Evolutionary conservation across 2,329 filamentous ascomycete species (phyloP), one percentile per base, ranked within the genome.

Genomic region (Beauveria bassiana): DNA sequence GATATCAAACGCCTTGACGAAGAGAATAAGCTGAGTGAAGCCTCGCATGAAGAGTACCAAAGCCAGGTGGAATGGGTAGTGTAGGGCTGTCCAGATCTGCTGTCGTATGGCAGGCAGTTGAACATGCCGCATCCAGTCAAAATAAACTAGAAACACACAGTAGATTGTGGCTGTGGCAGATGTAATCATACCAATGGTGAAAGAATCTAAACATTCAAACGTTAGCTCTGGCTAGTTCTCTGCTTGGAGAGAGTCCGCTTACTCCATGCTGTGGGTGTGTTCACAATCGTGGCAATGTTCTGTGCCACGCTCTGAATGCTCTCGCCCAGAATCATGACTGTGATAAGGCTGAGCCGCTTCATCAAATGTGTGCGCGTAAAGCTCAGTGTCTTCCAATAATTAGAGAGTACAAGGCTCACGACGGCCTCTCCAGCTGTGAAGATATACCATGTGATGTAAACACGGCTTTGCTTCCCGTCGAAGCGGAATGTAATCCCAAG

Each of bases 251-350:
- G 8, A 5, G 8, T 3, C 8, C 3, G 65, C 68, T 62, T 72
- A 77, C 71, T 75, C 78, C 71, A 79, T 3, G 70, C 66, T 55
- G 74, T 72, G 1, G 75, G 73, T 31, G 71, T 72, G 62, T 79
- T 72, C 1, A 79, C 77, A 9, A 81, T 73, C 1, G 77, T 80
- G 46, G 80, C 81, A 20, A 87, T 81, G 42, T 76, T 76, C 61
- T 75, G 72, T 1, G 74, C 72, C 8, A 87, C 74, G n/a, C 82
- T 80, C 45, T 87, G 85, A 18, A 86, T 81, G 56, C 85, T 85
- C 67, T 88, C 86, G 16, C 86, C 86, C 62, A 88, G 80, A 61
- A 89, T 84, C 63, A 88, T 86, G 53, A 88, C 76, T 0, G 85
- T 88, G 61, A 88, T 74, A 2, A 87, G 75, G 14, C 80, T 81